Percentiles rank a stretch among this genome's conserved stretches.
Conservation (phyloP, 176 grass and related monocot species). For the Oryza glumipatula region DNA sequence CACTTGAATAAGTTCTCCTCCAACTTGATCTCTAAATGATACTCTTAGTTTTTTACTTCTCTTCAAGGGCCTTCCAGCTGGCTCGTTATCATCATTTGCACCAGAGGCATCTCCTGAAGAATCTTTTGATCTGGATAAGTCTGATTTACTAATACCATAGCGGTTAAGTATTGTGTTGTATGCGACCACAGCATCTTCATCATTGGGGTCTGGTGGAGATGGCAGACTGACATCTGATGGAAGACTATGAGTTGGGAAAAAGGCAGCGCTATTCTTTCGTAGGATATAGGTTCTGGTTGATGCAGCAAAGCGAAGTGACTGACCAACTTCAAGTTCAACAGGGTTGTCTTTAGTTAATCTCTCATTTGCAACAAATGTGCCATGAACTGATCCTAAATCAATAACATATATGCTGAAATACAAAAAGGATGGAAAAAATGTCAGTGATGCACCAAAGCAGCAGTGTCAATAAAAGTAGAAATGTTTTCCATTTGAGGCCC, state of each 20-base stretch:
- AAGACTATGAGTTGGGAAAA: conserved; percentile 60
- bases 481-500: background rate
- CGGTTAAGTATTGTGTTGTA: conserved; percentile 97
- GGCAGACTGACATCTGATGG: conserved; percentile 79
- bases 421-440: background rate
- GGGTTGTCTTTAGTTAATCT: conserved; percentile 85
- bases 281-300: conserved; percentile 89
- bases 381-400: conserved; percentile 94
- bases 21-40: conserved; percentile 82
- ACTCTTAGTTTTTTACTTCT: conserved; percentile 73
- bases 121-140: conserved; percentile 45
- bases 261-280: conserved; percentile 69
- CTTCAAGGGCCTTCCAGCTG: conserved; percentile 59
- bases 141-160: conserved; percentile 69
- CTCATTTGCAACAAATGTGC: conserved; percentile 97
- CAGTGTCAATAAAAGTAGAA: conserved; percentile 28
- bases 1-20: conserved; percentile 89
- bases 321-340: conserved; percentile 94
- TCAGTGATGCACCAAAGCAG: conserved; percentile 28
- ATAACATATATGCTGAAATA: conserved; percentile 83
- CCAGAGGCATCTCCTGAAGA: conserved; percentile 32
- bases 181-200: conserved; percentile 85
- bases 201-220: conserved; percentile 86
- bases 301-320: conserved; percentile 90
- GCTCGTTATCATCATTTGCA: conserved; percentile 40